These are phyloP conservation scores for Heliocybe sulcata DNA, from an alignment of 1,284 basidiomycete species.

Conservation along the genomic window DNA sequence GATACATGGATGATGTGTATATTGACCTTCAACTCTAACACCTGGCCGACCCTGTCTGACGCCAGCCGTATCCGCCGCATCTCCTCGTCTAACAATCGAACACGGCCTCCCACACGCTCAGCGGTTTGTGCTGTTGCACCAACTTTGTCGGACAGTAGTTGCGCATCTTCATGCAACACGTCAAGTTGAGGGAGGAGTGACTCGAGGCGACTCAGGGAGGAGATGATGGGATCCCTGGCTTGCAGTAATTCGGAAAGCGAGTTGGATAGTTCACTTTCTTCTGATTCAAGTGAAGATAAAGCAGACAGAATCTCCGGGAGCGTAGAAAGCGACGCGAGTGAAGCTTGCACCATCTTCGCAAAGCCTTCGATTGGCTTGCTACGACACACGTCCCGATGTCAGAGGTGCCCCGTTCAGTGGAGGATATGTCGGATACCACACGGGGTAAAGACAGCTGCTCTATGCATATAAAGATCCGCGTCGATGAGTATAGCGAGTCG, in stretches of 20 bases:
- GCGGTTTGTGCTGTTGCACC: conserved; percentile 75
- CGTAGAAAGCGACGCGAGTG: conserved; percentile 36
- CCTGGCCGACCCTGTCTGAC: conserved; percentile 77
- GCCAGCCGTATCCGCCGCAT: conserved; percentile 84
- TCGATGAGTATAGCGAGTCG: no score
- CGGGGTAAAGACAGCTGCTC: no score
- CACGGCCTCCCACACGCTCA: conserved; percentile 84
- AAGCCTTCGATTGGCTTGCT: no score
- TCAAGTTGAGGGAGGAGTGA: conserved; percentile 61
- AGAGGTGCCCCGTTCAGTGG: no score
- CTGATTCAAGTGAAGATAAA: conserved; percentile 68
- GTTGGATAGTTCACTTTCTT: conserved; percentile 72
- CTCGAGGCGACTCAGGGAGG: conserved; percentile 58
- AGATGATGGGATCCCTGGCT: conserved; percentile 57
- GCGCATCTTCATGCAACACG: conserved; percentile 55
- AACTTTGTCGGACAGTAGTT: conserved; percentile 49
- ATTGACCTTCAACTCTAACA: conserved; percentile 79
- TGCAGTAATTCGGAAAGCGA: conserved; percentile 72
- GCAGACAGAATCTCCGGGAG: conserved; percentile 64
- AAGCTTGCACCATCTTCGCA: not conserved
- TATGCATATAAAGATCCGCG: no score
- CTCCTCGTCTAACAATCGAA: conserved; percentile 85
- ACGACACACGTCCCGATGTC: no score
- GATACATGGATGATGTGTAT: not conserved
- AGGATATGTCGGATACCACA: no score